These are phyloP conservation scores for Whalleya microplaca DNA, from an alignment of 2,329 filamentous ascomycete species.

Conservation along the genomic window DNA sequence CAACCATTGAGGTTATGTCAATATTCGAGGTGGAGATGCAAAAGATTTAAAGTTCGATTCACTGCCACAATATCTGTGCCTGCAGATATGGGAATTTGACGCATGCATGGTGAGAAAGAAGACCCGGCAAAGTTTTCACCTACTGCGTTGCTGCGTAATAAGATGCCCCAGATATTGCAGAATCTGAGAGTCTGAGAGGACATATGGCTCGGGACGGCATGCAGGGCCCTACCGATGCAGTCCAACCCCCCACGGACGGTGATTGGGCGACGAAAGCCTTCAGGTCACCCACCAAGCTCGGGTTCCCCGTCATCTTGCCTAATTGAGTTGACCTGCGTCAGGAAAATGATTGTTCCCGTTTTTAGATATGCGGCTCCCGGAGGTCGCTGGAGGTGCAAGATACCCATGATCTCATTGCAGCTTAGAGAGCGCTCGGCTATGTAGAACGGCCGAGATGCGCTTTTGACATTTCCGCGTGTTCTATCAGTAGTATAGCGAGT, in stretches of 20 bases:
- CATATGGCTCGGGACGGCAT: not conserved
- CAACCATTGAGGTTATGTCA: too few species aligned
- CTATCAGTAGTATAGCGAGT: not conserved
- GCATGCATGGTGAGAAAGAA: conserved; percentile 12
- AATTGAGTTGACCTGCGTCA: conserved; percentile 21
- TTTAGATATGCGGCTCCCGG: conserved; percentile 20
- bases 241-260: not conserved
- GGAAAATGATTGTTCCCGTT: conserved; percentile 14
- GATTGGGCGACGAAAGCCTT: conserved; percentile 17
- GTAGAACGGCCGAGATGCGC: not conserved
- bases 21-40: not conserved
- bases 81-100: conserved; percentile 7
- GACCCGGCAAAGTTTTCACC: conserved; percentile 16
- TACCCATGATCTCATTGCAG: not conserved
- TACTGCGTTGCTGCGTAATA: too few species aligned
- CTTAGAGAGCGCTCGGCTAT: not conserved
- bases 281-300: conserved; percentile 36
- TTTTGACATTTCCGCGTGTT: not conserved
- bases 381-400: not conserved
- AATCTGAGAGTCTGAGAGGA: conserved; percentile 8
- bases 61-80: conserved; percentile 17
- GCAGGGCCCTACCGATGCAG: conserved; percentile 8
- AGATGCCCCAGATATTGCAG: conserved; percentile 26
- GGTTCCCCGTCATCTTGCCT: conserved; percentile 29
- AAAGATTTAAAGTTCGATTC: conserved; percentile 10